Base-by-base conservation (phyloP, 2,329 filamentous ascomycete species). In the Colletotrichum lupini region DNA sequence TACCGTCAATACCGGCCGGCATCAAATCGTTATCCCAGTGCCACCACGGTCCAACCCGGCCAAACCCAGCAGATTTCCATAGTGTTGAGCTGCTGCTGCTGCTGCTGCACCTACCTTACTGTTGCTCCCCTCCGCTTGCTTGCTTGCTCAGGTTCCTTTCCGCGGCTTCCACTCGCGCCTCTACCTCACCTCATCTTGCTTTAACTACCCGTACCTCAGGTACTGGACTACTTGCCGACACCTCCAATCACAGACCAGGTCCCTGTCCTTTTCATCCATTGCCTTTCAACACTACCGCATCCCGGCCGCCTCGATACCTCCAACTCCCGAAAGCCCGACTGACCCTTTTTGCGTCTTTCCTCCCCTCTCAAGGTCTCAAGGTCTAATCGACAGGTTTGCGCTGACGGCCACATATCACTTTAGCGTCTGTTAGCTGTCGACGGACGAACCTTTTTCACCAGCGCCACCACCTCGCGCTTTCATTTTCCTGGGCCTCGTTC, bases 391-490 rank as follows among this genome's bases (percentile, higher is more conserved):
- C 56, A 71, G 30, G 28, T 70, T 60, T 73, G 67, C 71, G 71
- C 67, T 66, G 71, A 73, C 71, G 49, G 61, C 67, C 67, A 73
- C 60, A 73, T 61, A 57, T 63, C 67, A 56, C 53, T 37, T 64
- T 66, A 73, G 71, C 46, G 67, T 65, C 57, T 28, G 67, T 57
- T 73, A 73, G 71, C 71, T 71, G 55, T 61, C 68, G 56, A 66
- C 67, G 49, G 60, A 61, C 67, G 60, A 71, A 61, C 67, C 49
- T 65, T 71, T 71, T 69, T 35, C 60, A 60, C 71, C 67, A 57
- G 60, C 71, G 71, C 71, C 61, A 70, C 71, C 67, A 63, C 60
- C 59, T 65, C 61, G 71, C 67, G 67, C 70, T 58, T 69, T 67
- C 46, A 49, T 11, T 42, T 71, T 58, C n/a, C 46, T 56, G 5